Conservation (phyloP, 768 basidiomycete genomes). For the Lactarius pseudohatsudake region DNA sequence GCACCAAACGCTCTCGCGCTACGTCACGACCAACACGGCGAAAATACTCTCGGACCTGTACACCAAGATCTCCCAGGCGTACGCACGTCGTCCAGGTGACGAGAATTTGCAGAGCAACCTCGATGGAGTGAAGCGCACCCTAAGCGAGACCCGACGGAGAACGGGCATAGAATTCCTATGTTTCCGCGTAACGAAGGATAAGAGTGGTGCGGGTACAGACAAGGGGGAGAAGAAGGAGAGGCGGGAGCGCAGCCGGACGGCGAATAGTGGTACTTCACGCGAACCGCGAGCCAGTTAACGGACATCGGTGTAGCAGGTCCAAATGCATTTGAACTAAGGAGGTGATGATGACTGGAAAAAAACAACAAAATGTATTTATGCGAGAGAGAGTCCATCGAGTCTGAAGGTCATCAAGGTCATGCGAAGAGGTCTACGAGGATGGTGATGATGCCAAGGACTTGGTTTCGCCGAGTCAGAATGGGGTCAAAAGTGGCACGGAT, state of each 20-base stretch:
- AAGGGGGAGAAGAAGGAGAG: conserved; percentile 26
- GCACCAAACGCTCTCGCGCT: conserved; percentile 91
- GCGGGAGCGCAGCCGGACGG: conserved; percentile 17
- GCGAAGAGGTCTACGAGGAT: conserved; percentile 77
- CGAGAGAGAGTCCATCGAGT: not conserved
- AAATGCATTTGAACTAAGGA: conserved; percentile 40
- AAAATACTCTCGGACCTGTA: conserved; percentile 89
- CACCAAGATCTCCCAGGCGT: conserved; percentile 91
- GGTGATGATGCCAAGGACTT: conserved; percentile 86
- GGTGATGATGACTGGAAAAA: conserved; percentile 23
- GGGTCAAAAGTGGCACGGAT: not conserved
- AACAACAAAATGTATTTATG: conserved; percentile 9
- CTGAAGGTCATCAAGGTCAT: conserved; percentile 21
- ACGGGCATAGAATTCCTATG: conserved; percentile 96
- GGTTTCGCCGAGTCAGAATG: not conserved
- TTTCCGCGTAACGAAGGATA: conserved; percentile 72
- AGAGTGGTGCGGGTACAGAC: conserved; percentile 27
- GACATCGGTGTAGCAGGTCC: not conserved
- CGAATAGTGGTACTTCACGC: conserved; percentile 7
- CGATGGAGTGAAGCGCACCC: conserved; percentile 87
- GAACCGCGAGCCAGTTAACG: conserved; percentile 14
- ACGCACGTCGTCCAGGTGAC: conserved; percentile 79
- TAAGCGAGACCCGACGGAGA: conserved; percentile 83
- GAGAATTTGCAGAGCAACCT: conserved; percentile 85
- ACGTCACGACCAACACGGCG: conserved; percentile 78